Percentiles rank a stretch among this genome's conserved stretches.
phyloP scores from a whole-genome alignment of 352 stramenopile genomes.

The Phytophthora rubi region DNA sequence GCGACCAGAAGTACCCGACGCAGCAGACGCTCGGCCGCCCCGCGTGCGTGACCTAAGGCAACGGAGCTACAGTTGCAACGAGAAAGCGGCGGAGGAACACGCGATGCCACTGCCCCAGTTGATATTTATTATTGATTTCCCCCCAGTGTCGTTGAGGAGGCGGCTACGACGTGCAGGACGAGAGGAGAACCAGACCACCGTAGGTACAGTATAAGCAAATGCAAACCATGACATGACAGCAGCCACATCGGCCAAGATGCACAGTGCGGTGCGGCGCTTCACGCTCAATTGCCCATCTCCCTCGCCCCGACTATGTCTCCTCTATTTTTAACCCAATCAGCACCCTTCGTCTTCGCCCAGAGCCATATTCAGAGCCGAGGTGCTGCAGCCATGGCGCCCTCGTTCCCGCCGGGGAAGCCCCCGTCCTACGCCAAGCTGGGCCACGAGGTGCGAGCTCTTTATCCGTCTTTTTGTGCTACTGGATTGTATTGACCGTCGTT shows the following conservation, averaged over 20 bases:
- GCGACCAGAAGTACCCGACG: conserved; percentile 86
- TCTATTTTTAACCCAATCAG: conserved; percentile 42
- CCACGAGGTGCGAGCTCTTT: conserved; percentile 53
- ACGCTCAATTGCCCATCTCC: conserved; percentile 13
- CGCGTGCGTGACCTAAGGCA: conserved; percentile 49
- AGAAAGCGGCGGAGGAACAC: neutral
- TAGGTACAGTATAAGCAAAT: conserved; percentile 1
- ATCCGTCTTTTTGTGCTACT: too few species aligned
- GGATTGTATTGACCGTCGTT: conserved; percentile 6
- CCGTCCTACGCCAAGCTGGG: conserved; percentile 76
- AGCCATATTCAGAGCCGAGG: neutral
- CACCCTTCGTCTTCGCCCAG: neutral
- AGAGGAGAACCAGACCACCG: conserved; percentile 14
- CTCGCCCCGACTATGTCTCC: conserved; percentile 11
- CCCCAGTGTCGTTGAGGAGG: conserved; percentile 25
- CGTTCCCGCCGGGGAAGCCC: conserved; percentile 65
- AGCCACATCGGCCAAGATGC: conserved; percentile 5
- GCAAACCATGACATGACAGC: neutral
- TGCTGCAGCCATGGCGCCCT: conserved; percentile 51
- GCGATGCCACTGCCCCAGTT: conserved; percentile 5
- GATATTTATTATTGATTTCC: conserved; percentile 44
- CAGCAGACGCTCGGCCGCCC: conserved; percentile 64
- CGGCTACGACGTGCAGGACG: neutral
- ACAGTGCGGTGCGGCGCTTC: conserved; percentile 24
- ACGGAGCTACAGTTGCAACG: conserved; percentile 17